phyloP scores from a whole-genome alignment of 768 basidiomycete species.

The Terana coerulea region DNA sequence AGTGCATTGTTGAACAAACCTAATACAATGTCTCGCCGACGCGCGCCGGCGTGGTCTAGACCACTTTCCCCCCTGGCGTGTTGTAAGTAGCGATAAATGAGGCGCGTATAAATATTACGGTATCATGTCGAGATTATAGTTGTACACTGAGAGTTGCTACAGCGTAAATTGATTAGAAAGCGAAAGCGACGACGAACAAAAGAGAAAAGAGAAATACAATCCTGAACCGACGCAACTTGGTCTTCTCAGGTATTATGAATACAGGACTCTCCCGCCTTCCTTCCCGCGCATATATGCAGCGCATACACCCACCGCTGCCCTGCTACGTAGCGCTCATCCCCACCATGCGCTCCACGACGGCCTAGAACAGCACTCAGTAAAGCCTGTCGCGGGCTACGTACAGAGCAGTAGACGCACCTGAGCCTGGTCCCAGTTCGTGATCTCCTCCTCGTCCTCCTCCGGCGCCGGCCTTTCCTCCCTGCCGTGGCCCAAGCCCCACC shows the following conservation, averaged over 20 bases:
- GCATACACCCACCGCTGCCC: neutral
- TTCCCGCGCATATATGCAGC: neutral
- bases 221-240: neutral
- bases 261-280: neutral
- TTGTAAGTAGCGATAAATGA: too few relatives aligned
- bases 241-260: neutral
- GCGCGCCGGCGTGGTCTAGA: too few relatives aligned
- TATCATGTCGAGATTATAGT: neutral
- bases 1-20: neutral
- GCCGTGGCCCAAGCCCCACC: conserved; percentile 70
- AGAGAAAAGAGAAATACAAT: neutral
- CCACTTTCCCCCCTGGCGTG: too few relatives aligned
- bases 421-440: conserved; percentile 65
- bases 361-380: conserved; percentile 15
- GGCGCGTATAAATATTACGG: too few relatives aligned
- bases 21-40: neutral
- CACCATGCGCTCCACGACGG: conserved; percentile 29
- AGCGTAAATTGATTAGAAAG: neutral
- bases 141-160: neutral
- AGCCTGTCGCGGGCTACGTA: conserved; percentile 6
- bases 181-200: neutral
- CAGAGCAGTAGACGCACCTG: too few relatives aligned
- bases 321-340: conserved; percentile 18
- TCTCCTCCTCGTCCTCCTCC: conserved; percentile 55
- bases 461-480: conserved; percentile 45